These are phyloP conservation scores for Calonectria multiphialidica DNA, from an alignment of 2,329 filamentous ascomycete genomes.

Conservation along the genomic window DNA sequence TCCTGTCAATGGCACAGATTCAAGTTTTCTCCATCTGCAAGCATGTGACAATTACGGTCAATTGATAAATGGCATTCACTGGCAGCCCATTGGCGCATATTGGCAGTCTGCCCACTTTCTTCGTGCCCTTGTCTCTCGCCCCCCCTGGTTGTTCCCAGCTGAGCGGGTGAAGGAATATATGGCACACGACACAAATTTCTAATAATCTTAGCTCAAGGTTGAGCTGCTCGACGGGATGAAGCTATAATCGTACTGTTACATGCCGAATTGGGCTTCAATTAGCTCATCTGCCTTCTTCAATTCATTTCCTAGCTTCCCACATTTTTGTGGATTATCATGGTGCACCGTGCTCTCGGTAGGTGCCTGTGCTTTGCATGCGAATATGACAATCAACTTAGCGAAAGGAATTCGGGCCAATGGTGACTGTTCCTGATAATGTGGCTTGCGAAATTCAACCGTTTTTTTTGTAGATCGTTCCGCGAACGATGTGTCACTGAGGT, in stretches of 20 bases:
- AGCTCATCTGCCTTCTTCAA: not conserved
- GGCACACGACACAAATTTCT: not conserved
- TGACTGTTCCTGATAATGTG: not conserved
- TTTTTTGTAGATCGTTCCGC: not conserved
- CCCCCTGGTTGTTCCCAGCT: not conserved
- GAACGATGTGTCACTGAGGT: not conserved
- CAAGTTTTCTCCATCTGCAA: not conserved
- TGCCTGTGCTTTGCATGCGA: not conserved
- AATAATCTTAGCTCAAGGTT: not conserved
- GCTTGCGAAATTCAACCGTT: not conserved
- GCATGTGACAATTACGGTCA: slow-evolving; percentile 1
- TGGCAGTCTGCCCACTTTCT: not conserved
- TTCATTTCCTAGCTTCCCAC: not conserved
- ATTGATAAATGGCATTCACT: not conserved
- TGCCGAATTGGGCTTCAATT: not conserved
- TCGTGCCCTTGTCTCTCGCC: not conserved
- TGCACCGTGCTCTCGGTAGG: not conserved
- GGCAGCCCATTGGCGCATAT: not conserved
- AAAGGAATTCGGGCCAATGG: not conserved
- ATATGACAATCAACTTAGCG: not conserved
- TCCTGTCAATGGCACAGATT: not conserved
- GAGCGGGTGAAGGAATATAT: not conserved
- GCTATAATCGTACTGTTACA: not conserved
- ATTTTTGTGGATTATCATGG: not conserved
- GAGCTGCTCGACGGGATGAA: too few species aligned